These are phyloP conservation scores for Xerocomus minutiporus DNA, from an alignment of 1,284 basidiomycete species.

Conservation along the genomic window DNA sequence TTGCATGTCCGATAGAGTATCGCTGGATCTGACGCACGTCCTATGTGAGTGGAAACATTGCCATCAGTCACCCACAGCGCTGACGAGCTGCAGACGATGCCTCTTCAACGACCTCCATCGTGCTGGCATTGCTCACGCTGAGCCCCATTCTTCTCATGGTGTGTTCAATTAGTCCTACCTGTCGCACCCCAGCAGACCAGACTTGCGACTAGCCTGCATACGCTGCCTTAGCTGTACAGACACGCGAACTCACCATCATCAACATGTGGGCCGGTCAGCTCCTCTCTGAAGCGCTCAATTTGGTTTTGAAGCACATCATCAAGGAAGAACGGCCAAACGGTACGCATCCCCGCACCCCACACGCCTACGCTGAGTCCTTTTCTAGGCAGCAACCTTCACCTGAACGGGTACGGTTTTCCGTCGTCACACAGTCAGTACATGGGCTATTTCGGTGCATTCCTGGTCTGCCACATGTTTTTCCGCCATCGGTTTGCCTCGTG, in stretches of 20 bases:
- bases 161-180: constrained; percentile 13
- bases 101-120: constrained; percentile 55
- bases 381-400: constrained; percentile 18
- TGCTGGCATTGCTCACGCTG: constrained; percentile 65
- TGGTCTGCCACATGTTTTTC: constrained; percentile 68
- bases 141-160: constrained; percentile 77
- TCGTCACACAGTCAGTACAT: constrained; percentile 88
- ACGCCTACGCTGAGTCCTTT: neutral
- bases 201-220: constrained; percentile 60
- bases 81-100: constrained; percentile 55
- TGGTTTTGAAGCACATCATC: constrained; percentile 62
- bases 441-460: constrained; percentile 79
- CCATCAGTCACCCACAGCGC: neutral
- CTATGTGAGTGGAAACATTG: constrained; percentile 44
- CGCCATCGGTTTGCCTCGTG: constrained; percentile 62
- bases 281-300: constrained; percentile 69
- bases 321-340: constrained; percentile 68
- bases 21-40: constrained; percentile 65
- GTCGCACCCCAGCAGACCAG: constrained; percentile 6
- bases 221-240: constrained; percentile 68
- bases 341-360: constrained; percentile 32
- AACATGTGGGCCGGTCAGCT: constrained; percentile 82
- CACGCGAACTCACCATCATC: constrained; percentile 73
- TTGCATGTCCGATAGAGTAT: constrained; percentile 28
- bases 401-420: constrained; percentile 79